Percentiles rank a stretch among this genome's conserved stretches.
Conservation (phyloP, 306 rosid species). For the Quercus suber region DNA sequence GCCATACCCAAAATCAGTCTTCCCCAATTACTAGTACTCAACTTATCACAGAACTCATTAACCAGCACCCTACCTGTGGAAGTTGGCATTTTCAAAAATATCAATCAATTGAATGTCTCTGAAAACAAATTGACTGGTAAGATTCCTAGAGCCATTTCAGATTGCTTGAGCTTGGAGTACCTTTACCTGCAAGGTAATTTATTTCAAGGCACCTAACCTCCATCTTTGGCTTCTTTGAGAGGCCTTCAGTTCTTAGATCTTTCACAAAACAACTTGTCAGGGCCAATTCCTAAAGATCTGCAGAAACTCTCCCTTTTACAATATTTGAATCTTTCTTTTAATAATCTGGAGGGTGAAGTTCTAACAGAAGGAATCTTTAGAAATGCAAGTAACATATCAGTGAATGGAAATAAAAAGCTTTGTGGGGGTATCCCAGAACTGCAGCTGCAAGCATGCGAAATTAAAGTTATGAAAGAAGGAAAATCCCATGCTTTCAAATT, state of each 20-base stretch:
- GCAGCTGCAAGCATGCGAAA: neutral
- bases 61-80: slow-evolving; percentile 18
- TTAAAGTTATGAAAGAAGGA: neutral
- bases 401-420: slow-evolving; percentile 13
- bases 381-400: slow-evolving; percentile 14
- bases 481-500: slow-evolving; percentile 14
- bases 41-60: slow-evolving; percentile 32
- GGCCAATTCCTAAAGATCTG: slow-evolving; percentile 30
- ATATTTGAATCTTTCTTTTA: slow-evolving; percentile 40
- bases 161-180: slow-evolving; percentile 20
- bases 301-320: neutral
- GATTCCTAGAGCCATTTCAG: slow-evolving; percentile 31
- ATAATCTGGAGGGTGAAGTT: slow-evolving; percentile 40
- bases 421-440: slow-evolving; percentile 12
- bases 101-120: slow-evolving; percentile 19
- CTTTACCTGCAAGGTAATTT: slow-evolving; percentile 26
- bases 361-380: slow-evolving; percentile 31
- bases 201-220: slow-evolving; percentile 30
- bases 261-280: slow-evolving; percentile 27
- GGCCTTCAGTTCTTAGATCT: slow-evolving; percentile 27
- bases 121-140: slow-evolving; percentile 20
- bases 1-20: slow-evolving; percentile 24
- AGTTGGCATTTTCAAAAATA: slow-evolving; percentile 11
- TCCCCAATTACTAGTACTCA: neutral
- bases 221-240: slow-evolving; percentile 29